phyloP scores from a whole-genome alignment of 1,139 yeast genomes.

The Zygosaccharomyces pseudobailii region DNA sequence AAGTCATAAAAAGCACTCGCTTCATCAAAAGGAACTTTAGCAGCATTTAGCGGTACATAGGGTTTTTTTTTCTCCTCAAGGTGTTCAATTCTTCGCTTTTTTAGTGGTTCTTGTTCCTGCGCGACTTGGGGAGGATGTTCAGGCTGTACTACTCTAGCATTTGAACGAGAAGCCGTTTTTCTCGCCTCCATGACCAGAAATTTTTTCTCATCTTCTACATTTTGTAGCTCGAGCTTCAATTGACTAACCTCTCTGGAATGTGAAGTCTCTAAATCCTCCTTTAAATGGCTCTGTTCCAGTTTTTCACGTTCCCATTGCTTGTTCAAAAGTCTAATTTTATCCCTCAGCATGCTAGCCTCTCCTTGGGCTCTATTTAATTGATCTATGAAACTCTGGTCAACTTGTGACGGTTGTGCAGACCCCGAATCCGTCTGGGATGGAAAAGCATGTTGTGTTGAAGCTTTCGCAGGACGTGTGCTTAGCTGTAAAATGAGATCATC shows the following conservation, averaged over 20 bases:
- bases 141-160: conserved; percentile 6
- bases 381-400: conserved; percentile 5
- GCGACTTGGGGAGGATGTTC: conserved; percentile 4
- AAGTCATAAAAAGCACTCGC: conserved; percentile 39
- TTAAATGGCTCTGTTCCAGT: conserved; percentile 39
- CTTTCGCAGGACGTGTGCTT: conserved; percentile 26
- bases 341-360: conserved; percentile 69
- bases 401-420: background rate
- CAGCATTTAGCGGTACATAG: conserved; percentile 17
- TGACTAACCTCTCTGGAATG: conserved; percentile 44
- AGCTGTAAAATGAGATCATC: conserved; percentile 29
- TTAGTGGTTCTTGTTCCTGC: conserved; percentile 11
- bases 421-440: background rate
- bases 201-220: conserved; percentile 65
- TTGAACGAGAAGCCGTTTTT: conserved; percentile 11
- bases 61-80: conserved; percentile 22
- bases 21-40: conserved; percentile 34
- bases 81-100: conserved; percentile 24
- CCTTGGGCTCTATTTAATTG: conserved; percentile 57
- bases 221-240: conserved; percentile 45
- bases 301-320: conserved; percentile 31
- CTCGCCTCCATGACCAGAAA: conserved; percentile 48
- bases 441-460: conserved; percentile 8
- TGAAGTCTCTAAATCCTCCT: conserved; percentile 40
- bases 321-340: conserved; percentile 52